Evolutionary conservation across 2,329 filamentous ascomycete genomes (phyloP), one percentile per base, ranked within the genome.

Genomic region (Neofusicoccum cordaticola): DNA sequence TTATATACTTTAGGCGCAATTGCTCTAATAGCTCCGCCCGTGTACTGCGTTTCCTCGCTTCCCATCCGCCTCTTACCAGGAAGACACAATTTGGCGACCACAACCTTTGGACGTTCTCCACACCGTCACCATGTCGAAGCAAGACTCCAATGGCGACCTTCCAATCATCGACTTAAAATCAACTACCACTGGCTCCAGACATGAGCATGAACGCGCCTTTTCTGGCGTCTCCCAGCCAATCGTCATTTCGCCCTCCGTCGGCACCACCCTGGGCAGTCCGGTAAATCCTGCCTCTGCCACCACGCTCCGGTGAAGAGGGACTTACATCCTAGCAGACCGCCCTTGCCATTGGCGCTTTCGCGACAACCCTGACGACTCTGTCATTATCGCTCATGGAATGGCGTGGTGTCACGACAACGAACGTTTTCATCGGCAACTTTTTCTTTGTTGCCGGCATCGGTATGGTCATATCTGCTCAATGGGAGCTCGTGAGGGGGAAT

Each of bases 381-480:
- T 84, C 83, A 0, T 72, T 85, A 0, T 79, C 79, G n/a, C 70
- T 86, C 56, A 85, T 86, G 83, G 83, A 83, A 69, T 85, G 79
- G 75, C 77, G 84, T 42, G 82, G 81, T 8, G 78, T 86, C 0
- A 80, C 78, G 0, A 81, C 77, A 1, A 79, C 77, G 1, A 85
- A 84, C 62, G 81, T 83, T 1, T 85, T 81, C 67, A 78, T 86
- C 41, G 84, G 78, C 3, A 84, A 85, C 66, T 84, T 85, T 73
- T 85, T 84, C 74, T 84, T 84, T 66, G 74, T 80, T 3, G 78
- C 78, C 3, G 82, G 80, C 0, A 78, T 86, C 58, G 83, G 83
- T 0, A 77, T 86, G 66, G 75, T 86, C 0, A 74, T 86, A 1
- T 82, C 83, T 0, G 84, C 84, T 4, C 83, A 86, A 68, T 86